Percentiles rank a stretch among this genome's conserved stretches.
Conservation (phyloP, 371 early-diverging fungal genomes). For the Saksenaea oblongispora region DNA sequence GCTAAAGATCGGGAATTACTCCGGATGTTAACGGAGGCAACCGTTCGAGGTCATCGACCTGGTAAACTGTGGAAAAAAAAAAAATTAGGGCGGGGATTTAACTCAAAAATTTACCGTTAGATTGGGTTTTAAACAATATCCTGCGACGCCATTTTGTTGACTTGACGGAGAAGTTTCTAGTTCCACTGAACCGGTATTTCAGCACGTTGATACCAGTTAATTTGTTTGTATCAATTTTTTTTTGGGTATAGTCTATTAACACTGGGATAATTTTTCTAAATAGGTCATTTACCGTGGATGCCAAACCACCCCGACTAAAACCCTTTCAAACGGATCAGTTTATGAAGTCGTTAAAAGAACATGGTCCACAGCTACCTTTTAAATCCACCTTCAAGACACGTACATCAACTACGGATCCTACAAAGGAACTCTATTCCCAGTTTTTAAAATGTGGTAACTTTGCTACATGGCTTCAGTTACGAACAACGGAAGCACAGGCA, state of each 20-base stretch:
- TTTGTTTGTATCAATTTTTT: slow-evolving; percentile 46
- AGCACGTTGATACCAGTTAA: slow-evolving; percentile 77
- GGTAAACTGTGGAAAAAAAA: slow-evolving; percentile 27
- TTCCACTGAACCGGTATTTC: slow-evolving; percentile 93
- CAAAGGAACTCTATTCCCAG: slow-evolving; percentile 76
- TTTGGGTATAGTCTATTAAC: too few species aligned
- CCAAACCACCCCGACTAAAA: slow-evolving; percentile 40
- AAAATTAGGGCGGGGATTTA: not conserved
- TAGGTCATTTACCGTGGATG: slow-evolving; percentile 8
- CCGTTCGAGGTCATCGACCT: slow-evolving; percentile 65
- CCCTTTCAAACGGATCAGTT: slow-evolving; percentile 59
- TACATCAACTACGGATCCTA: slow-evolving; percentile 41
- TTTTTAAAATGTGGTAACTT: slow-evolving; percentile 94
- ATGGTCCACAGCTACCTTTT: slow-evolving; percentile 54
- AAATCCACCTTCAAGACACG: slow-evolving; percentile 56
- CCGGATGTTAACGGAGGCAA: slow-evolving; percentile 69
- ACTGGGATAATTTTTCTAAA: not conserved
- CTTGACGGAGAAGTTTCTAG: slow-evolving; percentile 90
- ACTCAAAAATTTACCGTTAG: slow-evolving; percentile 18
- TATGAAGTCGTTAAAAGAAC: slow-evolving; percentile 53
- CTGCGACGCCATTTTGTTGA: slow-evolving; percentile 91
- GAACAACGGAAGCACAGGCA: slow-evolving; percentile 76
- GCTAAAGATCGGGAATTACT: slow-evolving; percentile 74
- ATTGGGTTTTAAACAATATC: slow-evolving; percentile 83
- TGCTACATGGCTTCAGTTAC: slow-evolving; percentile 90